Base-by-base conservation (phyloP, 352 stramenopile species). In the Phytophthora foliorum region DNA sequence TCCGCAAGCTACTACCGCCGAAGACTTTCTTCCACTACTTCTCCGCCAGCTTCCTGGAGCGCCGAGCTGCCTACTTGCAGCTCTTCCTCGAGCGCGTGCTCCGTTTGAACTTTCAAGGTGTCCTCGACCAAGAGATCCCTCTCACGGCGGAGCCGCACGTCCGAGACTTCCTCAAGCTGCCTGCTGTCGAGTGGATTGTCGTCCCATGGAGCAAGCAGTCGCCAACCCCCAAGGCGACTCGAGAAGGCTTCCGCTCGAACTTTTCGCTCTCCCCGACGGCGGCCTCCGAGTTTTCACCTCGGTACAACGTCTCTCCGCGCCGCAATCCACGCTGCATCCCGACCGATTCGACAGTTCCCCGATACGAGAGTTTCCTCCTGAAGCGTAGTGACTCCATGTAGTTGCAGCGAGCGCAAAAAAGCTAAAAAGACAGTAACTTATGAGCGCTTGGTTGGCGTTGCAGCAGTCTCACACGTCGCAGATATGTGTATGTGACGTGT, bases 21-120 rank as follows among this genome's bases (percentile, higher is more conserved):
- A 95, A 95, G 56, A 93, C 88, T 1, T 69, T 95, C 13, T 93
- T 93, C 48, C 75, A 81, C 19, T 91, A 81, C 31, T 46, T 81
- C 8, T 85, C 76, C 0, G 77, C 78, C 0, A 73, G 70, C 29
- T 95, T 86, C 50, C 54, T 95, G 9, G 88, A 95, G 62, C 72
- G 69, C 6, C 81, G 88, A 44, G 80, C 81, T 3, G 79, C 81
- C 0, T 75, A 75, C 3, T 57, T 95, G 54, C 84, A 95, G 54
- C 60, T 69, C 4, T 95, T 93, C 49, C 66, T 95, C 2, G 81
- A 93, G 32, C 76, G 79, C 17, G 24, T 89, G 13, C 67, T 95
- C 14, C 63, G 71, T 8, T 67, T 92, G 25, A 73, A 72, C 9
- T 95, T 93, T 53, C 64, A 75, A 25, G 88, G 88, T 8, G 59